phyloP scores from a whole-genome alignment of 192 early-diverging fungal genomes.

The Kickxella alabastrina region DNA sequence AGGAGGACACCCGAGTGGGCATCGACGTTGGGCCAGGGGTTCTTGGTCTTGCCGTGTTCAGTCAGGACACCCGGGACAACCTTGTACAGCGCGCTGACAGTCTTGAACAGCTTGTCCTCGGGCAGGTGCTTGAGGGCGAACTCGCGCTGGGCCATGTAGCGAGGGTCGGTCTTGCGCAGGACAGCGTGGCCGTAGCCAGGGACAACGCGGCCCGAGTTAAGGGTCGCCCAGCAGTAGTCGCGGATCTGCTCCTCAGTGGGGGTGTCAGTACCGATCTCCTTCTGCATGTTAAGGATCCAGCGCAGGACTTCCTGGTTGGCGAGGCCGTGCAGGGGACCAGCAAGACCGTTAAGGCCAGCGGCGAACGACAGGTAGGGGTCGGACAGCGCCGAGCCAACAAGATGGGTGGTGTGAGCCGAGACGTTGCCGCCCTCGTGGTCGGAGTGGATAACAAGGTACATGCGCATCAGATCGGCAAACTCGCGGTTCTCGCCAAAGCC shows the following conservation, averaged over 20 bases:
- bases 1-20: constrained; percentile 97
- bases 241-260: constrained; percentile 91
- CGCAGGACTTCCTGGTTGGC: constrained; percentile 99
- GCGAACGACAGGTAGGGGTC: constrained; percentile 98
- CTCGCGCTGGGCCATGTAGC: constrained; percentile 97
- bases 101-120: constrained; percentile 92
- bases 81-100: constrained; percentile 95
- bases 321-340: constrained; percentile 98
- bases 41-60: constrained; percentile 99
- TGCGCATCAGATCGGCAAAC: constrained; percentile 96
- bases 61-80: constrained; percentile 92
- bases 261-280: constrained; percentile 75
- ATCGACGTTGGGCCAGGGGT: constrained; percentile 99
- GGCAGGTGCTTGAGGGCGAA: constrained; percentile 98
- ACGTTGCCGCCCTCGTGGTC: constrained; percentile 99
- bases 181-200: constrained; percentile 99
- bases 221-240: constrained; percentile 94
- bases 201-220: constrained; percentile 94
- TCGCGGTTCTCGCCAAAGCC: constrained; percentile 84
- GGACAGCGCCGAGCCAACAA: constrained; percentile 96
- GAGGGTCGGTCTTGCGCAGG: constrained; percentile 94
- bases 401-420: constrained; percentile 93
- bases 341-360: constrained; percentile 94
- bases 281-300: constrained; percentile 92
- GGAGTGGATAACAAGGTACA: constrained; percentile 99